phyloP scores from a whole-genome alignment of 768 basidiomycete species.

The Punctularia strigosozonata region DNA sequence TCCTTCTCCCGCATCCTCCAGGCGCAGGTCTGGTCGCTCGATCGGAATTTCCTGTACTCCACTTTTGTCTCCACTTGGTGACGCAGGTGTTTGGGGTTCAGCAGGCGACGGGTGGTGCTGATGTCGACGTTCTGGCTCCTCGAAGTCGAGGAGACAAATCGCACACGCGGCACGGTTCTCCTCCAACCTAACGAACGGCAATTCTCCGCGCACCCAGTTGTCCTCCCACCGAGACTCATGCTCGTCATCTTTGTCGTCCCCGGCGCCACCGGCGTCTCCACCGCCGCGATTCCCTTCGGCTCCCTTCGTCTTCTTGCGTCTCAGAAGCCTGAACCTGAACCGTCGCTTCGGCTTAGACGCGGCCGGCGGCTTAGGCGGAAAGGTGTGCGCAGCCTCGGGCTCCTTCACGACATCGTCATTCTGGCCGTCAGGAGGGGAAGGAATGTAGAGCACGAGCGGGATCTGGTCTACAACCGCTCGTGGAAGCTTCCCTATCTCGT shows the following conservation, averaged over 20 bases:
- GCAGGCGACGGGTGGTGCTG: slow-evolving; percentile 17
- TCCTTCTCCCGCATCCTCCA: slow-evolving; percentile 66
- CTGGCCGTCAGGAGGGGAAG: slow-evolving; percentile 50
- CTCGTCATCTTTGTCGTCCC: slow-evolving; percentile 11
- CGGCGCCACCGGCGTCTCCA: slow-evolving; percentile 7
- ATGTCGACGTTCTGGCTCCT: slow-evolving; percentile 44
- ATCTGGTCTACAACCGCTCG: slow-evolving; percentile 66
- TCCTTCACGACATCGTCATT: slow-evolving; percentile 22
- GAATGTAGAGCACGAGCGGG: slow-evolving; percentile 79
- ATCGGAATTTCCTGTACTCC: slow-evolving; percentile 19
- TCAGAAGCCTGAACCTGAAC: slow-evolving; percentile 36
- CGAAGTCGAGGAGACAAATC: slow-evolving; percentile 78
- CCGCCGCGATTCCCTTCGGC: slow-evolving; percentile 12
- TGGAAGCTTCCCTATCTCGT: slow-evolving; percentile 67
- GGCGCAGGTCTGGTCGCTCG: slow-evolving; percentile 33
- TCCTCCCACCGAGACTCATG: slow-evolving; percentile 55
- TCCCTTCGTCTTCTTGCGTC: slow-evolving; percentile 10
- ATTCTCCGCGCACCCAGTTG: slow-evolving; percentile 63
- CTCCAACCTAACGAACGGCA: slow-evolving; percentile 74
- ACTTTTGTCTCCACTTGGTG: slow-evolving; percentile 7
- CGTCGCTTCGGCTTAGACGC: slow-evolving; percentile 26
- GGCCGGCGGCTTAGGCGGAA: slow-evolving; percentile 42
- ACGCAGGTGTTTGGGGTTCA: background rate
- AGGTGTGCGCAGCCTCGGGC: slow-evolving; percentile 40
- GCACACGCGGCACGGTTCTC: slow-evolving; percentile 78